phyloP scores from a whole-genome alignment of 2,329 filamentous ascomycete genomes.

The Ophiostoma tasmaniense region DNA sequence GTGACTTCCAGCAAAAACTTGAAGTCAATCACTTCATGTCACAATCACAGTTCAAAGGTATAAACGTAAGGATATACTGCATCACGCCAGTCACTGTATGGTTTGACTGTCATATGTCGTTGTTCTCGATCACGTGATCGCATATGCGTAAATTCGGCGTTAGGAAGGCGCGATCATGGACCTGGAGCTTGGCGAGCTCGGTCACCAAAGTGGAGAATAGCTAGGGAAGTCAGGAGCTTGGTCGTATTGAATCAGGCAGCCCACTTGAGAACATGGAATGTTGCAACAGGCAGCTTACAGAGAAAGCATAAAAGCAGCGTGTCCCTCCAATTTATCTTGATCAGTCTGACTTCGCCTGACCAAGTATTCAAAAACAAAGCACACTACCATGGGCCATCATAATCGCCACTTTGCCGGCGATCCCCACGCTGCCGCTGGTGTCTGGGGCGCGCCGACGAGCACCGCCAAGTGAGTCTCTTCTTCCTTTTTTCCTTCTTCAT shows the following conservation, averaged over 20 bases:
- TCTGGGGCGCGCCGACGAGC: slow-evolving; percentile 27
- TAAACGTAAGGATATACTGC: no score
- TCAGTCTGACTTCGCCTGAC: no score
- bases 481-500: neutral
- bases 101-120: neutral
- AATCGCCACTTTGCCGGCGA: slow-evolving; percentile 26
- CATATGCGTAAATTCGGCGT: neutral
- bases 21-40: no score
- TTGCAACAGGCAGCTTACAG: neutral
- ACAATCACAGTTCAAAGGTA: no score
- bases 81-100: neutral
- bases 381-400: slow-evolving; percentile 25
- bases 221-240: neutral
- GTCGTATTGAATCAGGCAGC: neutral
- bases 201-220: neutral
- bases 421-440: slow-evolving; percentile 21
- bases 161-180: neutral
- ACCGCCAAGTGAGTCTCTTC: slow-evolving; percentile 25
- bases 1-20: no score
- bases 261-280: neutral
- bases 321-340: neutral
- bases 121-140: neutral
- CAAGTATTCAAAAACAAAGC: neutral
- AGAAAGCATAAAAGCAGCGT: neutral
- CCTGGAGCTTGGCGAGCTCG: neutral